Base-by-base conservation (phyloP, 305 asterid species). In the Fraxinus paxiana region DNA sequence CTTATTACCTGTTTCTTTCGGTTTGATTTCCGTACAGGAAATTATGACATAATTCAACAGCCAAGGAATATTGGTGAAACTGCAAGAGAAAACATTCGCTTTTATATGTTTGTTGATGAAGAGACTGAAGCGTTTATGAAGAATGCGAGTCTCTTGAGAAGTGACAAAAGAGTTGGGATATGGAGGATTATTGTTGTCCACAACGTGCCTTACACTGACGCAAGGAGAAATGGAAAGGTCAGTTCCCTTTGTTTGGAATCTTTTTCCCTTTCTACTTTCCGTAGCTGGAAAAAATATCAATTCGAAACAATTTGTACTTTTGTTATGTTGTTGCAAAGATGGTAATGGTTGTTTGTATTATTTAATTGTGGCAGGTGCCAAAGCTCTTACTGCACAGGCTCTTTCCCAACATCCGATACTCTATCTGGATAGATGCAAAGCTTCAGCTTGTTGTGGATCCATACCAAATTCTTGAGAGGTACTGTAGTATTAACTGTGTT, bases 391-490 rank as follows among this genome's bases (percentile, higher is more conserved):
- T 93, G 83, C 99, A 96, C 83, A 91, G 99, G 84, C 98, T 96
- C 81, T 94, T 96, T 84, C 96, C 98, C 43, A 96, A 93, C 77
- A 88, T 92, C 70, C 91, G 98, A 69, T 94, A 83, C 87, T 96
- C 99, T 77, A 85, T 96, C 82, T 96, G 99, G 99, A 90, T 96
- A 81, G 99, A 96, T 84, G 98, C 97, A 78, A 96, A 96, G 89
- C 98, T 96, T 80, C 92, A 90, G 89, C 98, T 96, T 30, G 91
- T 93, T 79, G 94, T 88, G 84, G 98, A 96, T 83, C 99, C 99
- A 54, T 96, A 92, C 91, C 99, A 91, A 86, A 82, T 94, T 85
- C 97, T 96, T 72, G 99, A 96, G 89, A 92, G 98, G 99, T 91
- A 91, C 43, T 31, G 20, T 5, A 80, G 75, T 70, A 67, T 77